Percentiles rank a stretch among this genome's conserved stretches.
Conservation (phyloP, 1,284 basidiomycete species). For the Sutorius eximius region DNA sequence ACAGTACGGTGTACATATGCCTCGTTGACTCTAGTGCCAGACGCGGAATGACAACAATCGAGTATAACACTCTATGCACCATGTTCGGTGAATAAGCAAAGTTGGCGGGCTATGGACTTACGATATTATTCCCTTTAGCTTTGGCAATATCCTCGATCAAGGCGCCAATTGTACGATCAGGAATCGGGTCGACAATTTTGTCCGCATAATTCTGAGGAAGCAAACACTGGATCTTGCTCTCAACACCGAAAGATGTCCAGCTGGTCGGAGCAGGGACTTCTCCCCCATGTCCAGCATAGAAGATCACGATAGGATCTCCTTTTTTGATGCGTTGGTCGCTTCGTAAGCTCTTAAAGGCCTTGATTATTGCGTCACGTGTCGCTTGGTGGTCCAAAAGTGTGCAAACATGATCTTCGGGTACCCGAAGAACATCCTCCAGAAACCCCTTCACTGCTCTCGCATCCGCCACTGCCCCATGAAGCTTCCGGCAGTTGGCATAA, state of each 20-base stretch:
- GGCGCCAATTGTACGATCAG: constrained; percentile 55
- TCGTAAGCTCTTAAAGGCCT: constrained; percentile 49
- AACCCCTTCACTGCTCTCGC: constrained; percentile 52
- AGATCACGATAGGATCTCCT: constrained; percentile 61
- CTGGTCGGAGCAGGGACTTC: constrained; percentile 46
- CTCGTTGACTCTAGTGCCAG: constrained; percentile 38
- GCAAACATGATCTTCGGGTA: constrained; percentile 54
- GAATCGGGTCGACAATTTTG: constrained; percentile 9
- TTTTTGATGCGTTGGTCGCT: constrained; percentile 52
- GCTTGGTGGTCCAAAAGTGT: constrained; percentile 52
- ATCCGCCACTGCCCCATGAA: constrained; percentile 57
- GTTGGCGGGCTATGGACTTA: not conserved
- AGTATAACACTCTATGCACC: constrained; percentile 46
- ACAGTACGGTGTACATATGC: constrained; percentile 41
- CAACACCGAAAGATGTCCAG: constrained; percentile 40
- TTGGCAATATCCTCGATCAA: constrained; percentile 51
- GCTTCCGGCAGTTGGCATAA: constrained; percentile 55
- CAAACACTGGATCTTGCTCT: constrained; percentile 49
- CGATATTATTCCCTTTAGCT: constrained; percentile 60
- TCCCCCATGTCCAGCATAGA: constrained; percentile 65
- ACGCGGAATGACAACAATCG: constrained; percentile 56
- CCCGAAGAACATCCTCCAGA: constrained; percentile 48
- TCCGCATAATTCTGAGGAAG: constrained; percentile 55
- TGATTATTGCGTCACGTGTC: constrained; percentile 54
- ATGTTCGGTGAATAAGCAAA: not conserved